Base-by-base conservation (phyloP, 2,329 filamentous ascomycete species). In the Alternaria ventricosa region DNA sequence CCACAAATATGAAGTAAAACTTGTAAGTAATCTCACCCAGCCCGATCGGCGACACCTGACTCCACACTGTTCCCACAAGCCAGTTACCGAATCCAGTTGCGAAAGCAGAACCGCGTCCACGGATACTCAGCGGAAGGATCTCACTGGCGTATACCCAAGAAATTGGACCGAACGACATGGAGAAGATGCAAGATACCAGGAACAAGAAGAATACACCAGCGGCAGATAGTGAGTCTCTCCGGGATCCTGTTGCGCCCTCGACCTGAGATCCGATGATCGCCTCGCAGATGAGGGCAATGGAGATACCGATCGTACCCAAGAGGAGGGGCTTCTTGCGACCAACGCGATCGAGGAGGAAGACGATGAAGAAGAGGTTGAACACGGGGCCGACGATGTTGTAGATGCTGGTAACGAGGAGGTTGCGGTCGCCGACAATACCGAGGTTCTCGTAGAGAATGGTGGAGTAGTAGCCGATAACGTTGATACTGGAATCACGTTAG, bases 191-290 rank as follows among this genome's bases (percentile, higher is more conserved):
- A 6, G 78, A 76, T 3, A 81, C 79, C n/a, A 74, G 63, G 74
- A 90, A 91, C n/a, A 91, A 77, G 78, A 91, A 90, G 68, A 88
- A 88, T 18, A 91, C 87, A 12, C 87, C 88, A 1, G 84, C 87
- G 43, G 89, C 87, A 47, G 88, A 88, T 44, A 88, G 76, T 55
- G 82, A 79, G 67, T 83, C 61, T 43, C 66, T 74, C 11, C 72
- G 70, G 9, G 73, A 73, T 7, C 77, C 75, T 0, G 75, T 77
- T 12, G 77, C 77, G 28, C 51, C 53, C 36, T 62, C 51, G 27
- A 78, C 66, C 60, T 78, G 77, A 0, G 75, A 78, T 9, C 76
- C 88, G 60, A 90, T 84, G 1, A 79, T 82, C 1, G 86, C 88
- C 75, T 91, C 88, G 63, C 88, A 86, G 67, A 88, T 82, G 0